Conservation (phyloP, 108 stramenopile species). For the Stephanodiscus minutulus region DNA sequence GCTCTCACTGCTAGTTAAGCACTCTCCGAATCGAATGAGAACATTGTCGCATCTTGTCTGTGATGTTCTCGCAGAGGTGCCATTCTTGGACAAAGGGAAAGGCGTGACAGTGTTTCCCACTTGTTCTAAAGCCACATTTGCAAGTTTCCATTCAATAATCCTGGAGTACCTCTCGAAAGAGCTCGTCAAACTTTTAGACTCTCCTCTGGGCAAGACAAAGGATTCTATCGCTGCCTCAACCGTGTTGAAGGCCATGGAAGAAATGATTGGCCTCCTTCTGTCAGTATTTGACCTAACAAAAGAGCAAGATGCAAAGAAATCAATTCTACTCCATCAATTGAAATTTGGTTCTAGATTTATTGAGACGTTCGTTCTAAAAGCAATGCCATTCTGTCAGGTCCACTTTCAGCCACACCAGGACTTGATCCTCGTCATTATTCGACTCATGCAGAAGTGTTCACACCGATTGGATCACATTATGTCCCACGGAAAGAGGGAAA, state of each 20-base stretch:
- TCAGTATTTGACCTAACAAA: conserved; percentile 31
- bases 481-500: conserved; percentile 52
- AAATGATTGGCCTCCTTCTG: conserved; percentile 29
- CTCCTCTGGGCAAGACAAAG: conserved; percentile 35
- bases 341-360: conserved; percentile 50
- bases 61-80: conserved; percentile 45
- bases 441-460: conserved; percentile 30
- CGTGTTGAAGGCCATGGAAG: conserved; percentile 6
- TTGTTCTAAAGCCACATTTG: conserved; percentile 40
- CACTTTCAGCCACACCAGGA: conserved; percentile 47
- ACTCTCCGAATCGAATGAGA: conserved; percentile 35
- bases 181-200: conserved; percentile 35
- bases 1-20: conserved; percentile 44
- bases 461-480: conserved; percentile 42
- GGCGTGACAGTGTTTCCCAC: conserved; percentile 49
- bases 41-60: conserved; percentile 37
- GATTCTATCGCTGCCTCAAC: conserved; percentile 25
- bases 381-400: conserved; percentile 44
- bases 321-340: conserved; percentile 39
- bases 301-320: conserved; percentile 41
- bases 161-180: conserved; percentile 36
- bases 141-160: conserved; percentile 32
- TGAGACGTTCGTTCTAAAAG: conserved; percentile 50
- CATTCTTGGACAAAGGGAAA: conserved; percentile 49
- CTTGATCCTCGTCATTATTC: conserved; percentile 36